Conservation (phyloP, 2,329 filamentous ascomycete genomes). For the Thielaviopsis musarum region DNA sequence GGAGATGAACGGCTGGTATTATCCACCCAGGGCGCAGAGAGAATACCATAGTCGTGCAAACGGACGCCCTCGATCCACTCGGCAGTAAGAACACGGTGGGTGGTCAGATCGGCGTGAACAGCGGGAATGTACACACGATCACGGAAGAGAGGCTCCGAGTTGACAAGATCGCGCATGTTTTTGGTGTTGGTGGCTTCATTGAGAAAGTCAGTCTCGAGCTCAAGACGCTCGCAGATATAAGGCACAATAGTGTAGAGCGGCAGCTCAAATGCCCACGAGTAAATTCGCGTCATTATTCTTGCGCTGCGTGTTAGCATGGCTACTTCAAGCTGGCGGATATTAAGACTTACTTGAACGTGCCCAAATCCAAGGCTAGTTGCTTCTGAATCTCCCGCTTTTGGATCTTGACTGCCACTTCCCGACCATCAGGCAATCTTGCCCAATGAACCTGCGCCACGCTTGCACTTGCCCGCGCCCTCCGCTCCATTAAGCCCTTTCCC, state of each 20-base stretch:
- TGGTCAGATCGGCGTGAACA: constrained; percentile 68
- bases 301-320: not conserved
- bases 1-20: constrained; percentile 61
- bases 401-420: constrained; percentile 88
- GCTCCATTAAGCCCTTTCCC: constrained; percentile 47
- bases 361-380: constrained; percentile 88
- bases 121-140: constrained; percentile 77
- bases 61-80: constrained; percentile 96
- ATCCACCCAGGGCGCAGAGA: constrained; percentile 63
- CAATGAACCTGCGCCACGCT: constrained; percentile 96
- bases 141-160: constrained; percentile 56
- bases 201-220: constrained; percentile 84
- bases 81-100: constrained; percentile 72
- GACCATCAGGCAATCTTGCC: constrained; percentile 69
- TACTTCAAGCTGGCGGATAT: not conserved
- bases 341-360: constrained; percentile 66
- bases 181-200: constrained; percentile 83
- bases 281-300: constrained; percentile 63
- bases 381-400: constrained; percentile 88
- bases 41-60: constrained; percentile 77
- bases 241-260: constrained; percentile 82
- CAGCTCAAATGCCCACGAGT: constrained; percentile 81
- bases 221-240: constrained; percentile 80
- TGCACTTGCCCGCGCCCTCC: constrained; percentile 53
- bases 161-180: constrained; percentile 63